Base-by-base conservation (phyloP, 306 rosid genomes). In the Oemleria cerasiformis region DNA sequence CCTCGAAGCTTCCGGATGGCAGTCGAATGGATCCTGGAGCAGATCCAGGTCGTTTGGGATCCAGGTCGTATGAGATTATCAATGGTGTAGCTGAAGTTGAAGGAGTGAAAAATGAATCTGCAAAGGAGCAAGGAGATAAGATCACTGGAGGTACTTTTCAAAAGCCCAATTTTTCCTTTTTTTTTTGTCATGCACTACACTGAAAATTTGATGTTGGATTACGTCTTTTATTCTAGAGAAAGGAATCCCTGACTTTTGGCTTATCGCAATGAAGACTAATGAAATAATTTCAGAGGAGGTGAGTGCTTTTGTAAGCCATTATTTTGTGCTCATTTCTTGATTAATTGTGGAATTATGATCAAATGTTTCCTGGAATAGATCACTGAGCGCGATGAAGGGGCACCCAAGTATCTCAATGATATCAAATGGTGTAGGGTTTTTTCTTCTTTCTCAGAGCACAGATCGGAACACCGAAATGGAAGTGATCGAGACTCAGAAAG, bases 191-290 rank as follows among this genome's bases (percentile, higher is more conserved):
- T 54, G 74, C 63, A 63, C 65, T 80, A n/a, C 25, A 36, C 45
- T 75, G 63, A 57, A 78, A 30, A 54, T 45, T 68, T 67, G 67
- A 74, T 74, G 5, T 82, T 73, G 43, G 41, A 34, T 70, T 16
- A 23, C 54, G 7, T 79, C 2, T 75, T 68, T 75, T 30, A 51
- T 61, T 79, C 78, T 66, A 91, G 97, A 91, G 76, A 88, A 88
- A 74, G 94, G 97, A 51, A 94, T 91, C 21, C 94, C 94, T 6
- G 86, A 80, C 17, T 91, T 91, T 61, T 91, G 94, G 97, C 97
- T 91, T 19, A 79, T 56, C 41, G 97, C 94, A 49, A 83, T 91
- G 94, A 88, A 91, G 73, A 91, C 87, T 36, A 88, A 91, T 70
- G 92, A 91, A 44, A 85, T 91, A 67, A 83, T 88, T 62, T 84